Evolutionary conservation across 805 yeast genomes (phyloP).

Genomic region (Zygotorulaspora chibaensis): DNA sequence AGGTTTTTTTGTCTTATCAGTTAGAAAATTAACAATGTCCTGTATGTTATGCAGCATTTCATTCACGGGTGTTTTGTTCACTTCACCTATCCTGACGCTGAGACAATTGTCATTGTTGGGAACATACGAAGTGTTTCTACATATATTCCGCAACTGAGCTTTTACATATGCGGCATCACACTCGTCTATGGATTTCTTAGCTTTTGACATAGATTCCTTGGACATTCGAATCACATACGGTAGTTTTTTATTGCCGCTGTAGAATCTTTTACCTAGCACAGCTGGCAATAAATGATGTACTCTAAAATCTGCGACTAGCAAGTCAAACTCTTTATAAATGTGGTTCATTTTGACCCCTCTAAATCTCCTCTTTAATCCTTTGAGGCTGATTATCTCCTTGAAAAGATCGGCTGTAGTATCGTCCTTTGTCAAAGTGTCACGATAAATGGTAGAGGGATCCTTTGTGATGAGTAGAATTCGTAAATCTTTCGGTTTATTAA

Average conservation of each 20-base stretch:
- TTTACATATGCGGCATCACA: constrained; percentile 63
- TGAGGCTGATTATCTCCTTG: constrained; percentile 55
- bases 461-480: constrained; percentile 63
- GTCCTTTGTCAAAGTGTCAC: constrained; percentile 45
- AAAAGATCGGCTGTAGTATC: constrained; percentile 59
- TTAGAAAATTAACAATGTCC: constrained; percentile 44
- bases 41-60: constrained; percentile 29
- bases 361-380: constrained; percentile 46
- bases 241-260: constrained; percentile 56
- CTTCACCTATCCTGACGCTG: constrained; percentile 53
- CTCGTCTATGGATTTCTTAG: constrained; percentile 49
- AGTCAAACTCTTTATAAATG: constrained; percentile 57
- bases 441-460: constrained; percentile 62
- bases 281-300: constrained; percentile 57
- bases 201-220: constrained; percentile 29
- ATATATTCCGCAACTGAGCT: constrained; percentile 61
- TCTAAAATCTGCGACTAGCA: constrained; percentile 65
- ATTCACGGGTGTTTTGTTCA: constrained; percentile 21
- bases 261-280: constrained; percentile 57
- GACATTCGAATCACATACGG: constrained; percentile 66
- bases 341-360: constrained; percentile 45
- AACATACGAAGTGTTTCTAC: constrained; percentile 57
- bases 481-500: constrained; percentile 46
- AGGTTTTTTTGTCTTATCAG: constrained; percentile 43
- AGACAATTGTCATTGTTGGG: constrained; percentile 61